phyloP scores from a whole-genome alignment of 495 filamentous ascomycete genomes.

The Aspergillus olivimuriae region DNA sequence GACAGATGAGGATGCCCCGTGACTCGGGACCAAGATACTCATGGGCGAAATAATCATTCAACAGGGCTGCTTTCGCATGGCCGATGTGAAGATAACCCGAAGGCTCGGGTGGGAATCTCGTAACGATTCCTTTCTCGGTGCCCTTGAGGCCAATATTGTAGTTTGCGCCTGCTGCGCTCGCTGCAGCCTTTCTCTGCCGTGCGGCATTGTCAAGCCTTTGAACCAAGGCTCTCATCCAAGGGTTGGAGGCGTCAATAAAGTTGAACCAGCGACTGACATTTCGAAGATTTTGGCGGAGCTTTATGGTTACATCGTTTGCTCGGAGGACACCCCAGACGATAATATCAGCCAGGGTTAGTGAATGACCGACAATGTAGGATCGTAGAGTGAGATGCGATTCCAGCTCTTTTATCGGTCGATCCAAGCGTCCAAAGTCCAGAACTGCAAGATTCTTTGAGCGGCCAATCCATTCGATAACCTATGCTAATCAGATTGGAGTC shows the following conservation, averaged over 20 bases:
- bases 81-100: slow-evolving; percentile 87
- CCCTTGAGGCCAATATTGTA: slow-evolving; percentile 77
- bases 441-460: not conserved
- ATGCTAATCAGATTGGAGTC: not conserved
- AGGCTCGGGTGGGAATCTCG: slow-evolving; percentile 81
- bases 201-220: slow-evolving; percentile 47
- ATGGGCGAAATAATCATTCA: slow-evolving; percentile 84
- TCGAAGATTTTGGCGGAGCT: slow-evolving; percentile 61
- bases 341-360: slow-evolving; percentile 61
- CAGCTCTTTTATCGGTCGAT: slow-evolving; percentile 57
- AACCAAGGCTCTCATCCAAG: slow-evolving; percentile 37
- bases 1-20: slow-evolving; percentile 46
- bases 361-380: slow-evolving; percentile 70
- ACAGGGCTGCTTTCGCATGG: slow-evolving; percentile 74
- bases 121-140: slow-evolving; percentile 73
- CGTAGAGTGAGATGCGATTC: slow-evolving; percentile 74
- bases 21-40: slow-evolving; percentile 58
- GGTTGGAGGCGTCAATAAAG: slow-evolving; percentile 66
- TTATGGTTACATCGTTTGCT: slow-evolving; percentile 66
- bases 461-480: slow-evolving; percentile 3
- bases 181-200: slow-evolving; percentile 53
- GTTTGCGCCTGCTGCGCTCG: slow-evolving; percentile 62
- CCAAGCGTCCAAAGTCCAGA: slow-evolving; percentile 60
- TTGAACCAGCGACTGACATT: slow-evolving; percentile 76
- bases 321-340: slow-evolving; percentile 69